Percentiles rank a stretch among this genome's conserved stretches.
Evolutionary conservation across 176 grass and related monocot genomes (phyloP).

Genomic region (Hordeum vulgare): DNA sequence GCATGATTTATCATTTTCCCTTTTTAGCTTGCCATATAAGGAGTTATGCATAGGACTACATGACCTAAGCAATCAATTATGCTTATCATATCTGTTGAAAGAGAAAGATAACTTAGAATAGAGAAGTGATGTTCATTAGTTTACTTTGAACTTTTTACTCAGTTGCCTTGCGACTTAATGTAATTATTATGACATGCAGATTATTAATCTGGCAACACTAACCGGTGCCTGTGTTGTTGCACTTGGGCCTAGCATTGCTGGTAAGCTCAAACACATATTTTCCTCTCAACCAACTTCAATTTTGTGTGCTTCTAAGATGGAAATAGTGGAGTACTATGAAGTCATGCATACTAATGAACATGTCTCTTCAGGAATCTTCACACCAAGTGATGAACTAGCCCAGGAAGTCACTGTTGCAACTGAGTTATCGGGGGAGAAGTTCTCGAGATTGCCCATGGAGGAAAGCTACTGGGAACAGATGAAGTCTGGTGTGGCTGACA

Average conservation of each 20-base stretch:
- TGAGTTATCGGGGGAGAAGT: conserved; percentile 77
- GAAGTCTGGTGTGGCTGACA: conserved; percentile 93
- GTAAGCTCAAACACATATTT: conserved; percentile 26
- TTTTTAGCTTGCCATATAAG: not conserved
- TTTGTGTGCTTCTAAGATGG: not conserved
- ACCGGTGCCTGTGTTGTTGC: conserved; percentile 83
- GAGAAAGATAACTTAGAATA: not conserved
- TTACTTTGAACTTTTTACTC: not conserved
- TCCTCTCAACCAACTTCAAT: not conserved
- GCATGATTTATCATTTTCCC: not conserved
- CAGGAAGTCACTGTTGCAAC: conserved; percentile 75
- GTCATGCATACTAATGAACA: not conserved
- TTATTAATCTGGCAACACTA: conserved; percentile 90
- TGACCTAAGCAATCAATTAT: not conserved
- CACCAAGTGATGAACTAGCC: conserved; percentile 77
- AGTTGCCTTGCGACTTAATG: not conserved
- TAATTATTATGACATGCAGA: conserved; percentile 40
- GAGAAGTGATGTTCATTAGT: not conserved
- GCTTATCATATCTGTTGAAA: not conserved
- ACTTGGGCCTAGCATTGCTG: conserved; percentile 82
- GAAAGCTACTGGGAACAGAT: conserved; percentile 95
- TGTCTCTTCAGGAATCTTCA: conserved; percentile 59
- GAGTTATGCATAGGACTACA: too few relatives aligned
- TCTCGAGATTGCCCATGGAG: conserved; percentile 91
- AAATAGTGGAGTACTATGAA: not conserved